phyloP scores from a whole-genome alignment of 148 eudicot species.

The Dysphania ambrosioides region DNA sequence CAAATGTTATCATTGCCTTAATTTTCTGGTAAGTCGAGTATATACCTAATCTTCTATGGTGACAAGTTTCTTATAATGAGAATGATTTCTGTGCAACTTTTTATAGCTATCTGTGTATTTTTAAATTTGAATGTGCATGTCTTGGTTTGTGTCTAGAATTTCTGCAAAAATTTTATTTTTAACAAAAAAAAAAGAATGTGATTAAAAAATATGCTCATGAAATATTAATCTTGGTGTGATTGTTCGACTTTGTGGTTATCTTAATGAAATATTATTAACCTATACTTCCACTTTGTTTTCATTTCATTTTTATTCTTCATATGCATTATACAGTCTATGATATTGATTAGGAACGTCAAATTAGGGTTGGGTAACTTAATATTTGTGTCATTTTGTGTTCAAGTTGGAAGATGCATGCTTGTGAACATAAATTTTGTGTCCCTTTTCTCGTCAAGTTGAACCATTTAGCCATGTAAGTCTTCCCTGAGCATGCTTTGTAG shows the following conservation, averaged over 20 bases:
- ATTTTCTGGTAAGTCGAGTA: conserved; percentile 10
- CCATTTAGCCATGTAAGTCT: not conserved
- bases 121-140: too few species aligned
- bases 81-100: too few species aligned
- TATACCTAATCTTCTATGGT: too few species aligned
- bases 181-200: too few species aligned
- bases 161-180: too few species aligned
- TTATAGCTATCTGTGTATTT: too few species aligned
- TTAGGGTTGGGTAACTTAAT: not conserved
- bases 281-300: not conserved
- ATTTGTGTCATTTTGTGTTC: not conserved
- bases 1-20: too few species aligned
- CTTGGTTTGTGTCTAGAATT: too few species aligned
- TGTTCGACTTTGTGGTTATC: not conserved
- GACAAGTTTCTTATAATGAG: too few species aligned
- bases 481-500: not conserved
- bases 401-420: not conserved
- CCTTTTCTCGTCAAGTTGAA: too few species aligned
- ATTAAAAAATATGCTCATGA: too few species aligned
- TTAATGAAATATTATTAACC: not conserved
- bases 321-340: not conserved
- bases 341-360: not conserved
- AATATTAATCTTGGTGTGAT: not conserved
- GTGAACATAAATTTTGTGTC: not conserved
- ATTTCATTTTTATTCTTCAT: not conserved